Evolutionary conservation across 2,329 filamentous ascomycete genomes (phyloP), one percentile per base, ranked within the genome.

Genomic region (Epichloe bromicola): DNA sequence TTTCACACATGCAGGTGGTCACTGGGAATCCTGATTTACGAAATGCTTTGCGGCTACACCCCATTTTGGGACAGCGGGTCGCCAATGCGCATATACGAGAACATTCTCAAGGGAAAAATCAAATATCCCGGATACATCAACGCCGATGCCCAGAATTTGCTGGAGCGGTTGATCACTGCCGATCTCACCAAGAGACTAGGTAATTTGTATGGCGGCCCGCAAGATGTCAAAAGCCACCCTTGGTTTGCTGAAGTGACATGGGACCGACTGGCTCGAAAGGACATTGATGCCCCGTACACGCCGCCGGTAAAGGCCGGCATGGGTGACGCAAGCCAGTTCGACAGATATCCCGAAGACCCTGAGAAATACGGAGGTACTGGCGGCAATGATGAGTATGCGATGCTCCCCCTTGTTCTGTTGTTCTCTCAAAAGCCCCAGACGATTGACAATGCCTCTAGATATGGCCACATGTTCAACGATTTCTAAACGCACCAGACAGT

Each of bases 31-130:
- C 74, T 98, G 60, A 97, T 98, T 67, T 98, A 96, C 68, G 93
- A 98, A 75, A 98, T 98, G 93, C 80, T 98, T 38, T 97, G 93
- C 65, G 93, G 93, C 30, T 98, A 96, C 70, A 98, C 93, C 5
- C 93, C 93, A 5, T 98, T 98, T 74, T 98, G 93, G 91, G 93
- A 98, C 67, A 88, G 87, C 61, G 93, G 91, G 51, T 95, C 88
- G 43, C 91, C 93, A 3, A 95, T 98, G 81, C 96, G 95, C 71
- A 98, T 98, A 63, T 98, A 98, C 72, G 93, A 98, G 73, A 98
- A 98, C 67, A 98, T 98, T 62, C 79, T 98, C 57, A 90, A 89
- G 63, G 93, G 91, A 54, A 85, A 86, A 61, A 87, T 98, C 68
- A 97, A 96, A 71, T 98, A 97, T 66, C 93, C 93, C 50, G 85